Conservation (phyloP, 257 asterid genomes). For the Apocynum venetum region DNA sequence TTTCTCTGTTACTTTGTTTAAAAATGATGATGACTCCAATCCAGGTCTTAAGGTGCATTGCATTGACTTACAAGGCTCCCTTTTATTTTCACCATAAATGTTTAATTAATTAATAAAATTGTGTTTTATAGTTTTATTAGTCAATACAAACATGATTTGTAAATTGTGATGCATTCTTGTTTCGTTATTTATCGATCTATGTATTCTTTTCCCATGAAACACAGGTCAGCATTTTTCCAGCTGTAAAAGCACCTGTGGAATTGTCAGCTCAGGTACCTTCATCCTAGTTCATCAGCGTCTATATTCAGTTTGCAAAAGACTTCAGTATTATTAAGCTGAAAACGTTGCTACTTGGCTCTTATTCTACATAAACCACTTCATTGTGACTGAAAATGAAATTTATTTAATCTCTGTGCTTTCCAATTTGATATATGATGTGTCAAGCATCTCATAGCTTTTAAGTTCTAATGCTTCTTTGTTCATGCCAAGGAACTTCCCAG, state of each 20-base stretch:
- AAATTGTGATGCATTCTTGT: neutral
- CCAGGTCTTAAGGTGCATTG: neutral
- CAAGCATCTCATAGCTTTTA: neutral
- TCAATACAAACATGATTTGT: neutral
- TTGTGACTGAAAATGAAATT: neutral
- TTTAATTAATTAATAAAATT: too few species aligned
- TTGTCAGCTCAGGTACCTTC: conserved; percentile 72
- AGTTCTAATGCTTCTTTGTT: neutral
- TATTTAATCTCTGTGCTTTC: neutral
- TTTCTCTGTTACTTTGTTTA: neutral
- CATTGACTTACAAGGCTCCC: neutral
- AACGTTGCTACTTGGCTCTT: neutral
- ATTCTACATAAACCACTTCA: neutral
- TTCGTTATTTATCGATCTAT: neutral
- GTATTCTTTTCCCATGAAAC: neutral
- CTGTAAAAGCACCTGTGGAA: conserved; percentile 88
- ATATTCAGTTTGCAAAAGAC: neutral
- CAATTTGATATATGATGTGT: neutral
- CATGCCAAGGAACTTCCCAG: neutral
- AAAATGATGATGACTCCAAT: neutral
- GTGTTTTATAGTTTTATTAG: neutral
- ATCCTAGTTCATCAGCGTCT: neutral
- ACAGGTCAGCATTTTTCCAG: conserved; percentile 80
- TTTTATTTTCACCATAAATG: neutral
- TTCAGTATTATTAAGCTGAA: neutral